These are phyloP conservation scores for barley (Hordeum vulgare) DNA, from an alignment of 176 grass and related monocot genomes.

Conservation along the genomic window DNA sequence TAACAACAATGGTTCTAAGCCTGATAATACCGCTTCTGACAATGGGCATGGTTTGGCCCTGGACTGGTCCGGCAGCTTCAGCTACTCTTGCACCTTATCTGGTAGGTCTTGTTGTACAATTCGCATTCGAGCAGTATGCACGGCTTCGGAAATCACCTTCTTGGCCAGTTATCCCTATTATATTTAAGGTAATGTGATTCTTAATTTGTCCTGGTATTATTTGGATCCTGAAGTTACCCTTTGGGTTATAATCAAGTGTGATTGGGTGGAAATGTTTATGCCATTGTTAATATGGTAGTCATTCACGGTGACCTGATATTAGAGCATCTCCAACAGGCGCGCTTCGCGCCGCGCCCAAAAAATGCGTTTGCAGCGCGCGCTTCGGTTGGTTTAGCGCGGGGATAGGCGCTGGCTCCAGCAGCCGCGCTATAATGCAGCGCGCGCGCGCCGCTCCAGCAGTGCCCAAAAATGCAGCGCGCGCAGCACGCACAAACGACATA, in stretches of 20 bases:
- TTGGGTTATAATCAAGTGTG: neutral
- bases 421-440: too few relatives aligned
- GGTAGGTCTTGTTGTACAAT: conserved; percentile 89
- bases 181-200: conserved; percentile 68
- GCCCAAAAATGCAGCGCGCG: too few relatives aligned
- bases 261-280: neutral
- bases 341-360: too few relatives aligned
- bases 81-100: conserved; percentile 95
- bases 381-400: too few relatives aligned
- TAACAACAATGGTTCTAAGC: conserved; percentile 73
- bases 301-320: neutral
- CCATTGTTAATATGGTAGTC: conserved; percentile 8
- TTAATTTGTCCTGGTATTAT: neutral
- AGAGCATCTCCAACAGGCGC: too few relatives aligned
- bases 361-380: too few relatives aligned
- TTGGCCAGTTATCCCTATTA: conserved; percentile 86
- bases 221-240: conserved; percentile 5
- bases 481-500: too few relatives aligned
- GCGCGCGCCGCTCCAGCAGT: too few relatives aligned
- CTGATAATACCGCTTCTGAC: conserved; percentile 92
- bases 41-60: conserved; percentile 98
- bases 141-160: conserved; percentile 71
- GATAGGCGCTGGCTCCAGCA: too few relatives aligned
- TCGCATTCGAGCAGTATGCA: conserved; percentile 88
- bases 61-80: conserved; percentile 94